Evolutionary conservation across 179 eudicot species (phyloP).

Genomic region (Spinacia oleracea): DNA sequence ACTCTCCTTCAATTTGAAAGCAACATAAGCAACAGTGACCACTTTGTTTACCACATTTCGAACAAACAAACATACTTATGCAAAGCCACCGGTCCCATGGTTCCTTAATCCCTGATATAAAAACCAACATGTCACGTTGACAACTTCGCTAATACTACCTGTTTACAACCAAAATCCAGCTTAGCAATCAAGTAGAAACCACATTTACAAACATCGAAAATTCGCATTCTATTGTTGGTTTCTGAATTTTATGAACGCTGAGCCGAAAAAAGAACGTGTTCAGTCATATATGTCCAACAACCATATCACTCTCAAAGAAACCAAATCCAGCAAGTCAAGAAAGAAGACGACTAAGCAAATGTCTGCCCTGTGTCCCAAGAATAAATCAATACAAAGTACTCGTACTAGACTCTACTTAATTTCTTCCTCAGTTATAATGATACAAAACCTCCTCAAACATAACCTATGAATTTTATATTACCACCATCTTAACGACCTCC

Average conservation of each 20-base stretch:
- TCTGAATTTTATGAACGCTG: neutral
- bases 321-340: neutral
- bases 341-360: too few relatives aligned
- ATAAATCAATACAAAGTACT: too few relatives aligned
- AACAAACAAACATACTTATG: too few relatives aligned
- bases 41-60: neutral
- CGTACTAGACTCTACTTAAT: too few relatives aligned
- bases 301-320: neutral
- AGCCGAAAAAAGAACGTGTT: neutral
- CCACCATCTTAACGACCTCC: neutral
- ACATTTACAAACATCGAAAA: neutral
- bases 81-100: neutral
- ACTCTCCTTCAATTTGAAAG: neutral
- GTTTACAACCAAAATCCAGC: neutral
- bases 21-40: neutral
- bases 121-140: neutral
- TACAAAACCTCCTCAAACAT: neutral
- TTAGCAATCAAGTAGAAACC: neutral
- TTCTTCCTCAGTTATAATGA: too few relatives aligned
- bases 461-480: neutral
- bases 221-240: neutral
- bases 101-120: neutral
- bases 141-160: neutral
- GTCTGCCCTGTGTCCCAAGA: too few relatives aligned
- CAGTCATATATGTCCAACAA: neutral